Evolutionary conservation across 768 basidiomycete species (phyloP).

Genomic region (Lactarius quietus): DNA sequence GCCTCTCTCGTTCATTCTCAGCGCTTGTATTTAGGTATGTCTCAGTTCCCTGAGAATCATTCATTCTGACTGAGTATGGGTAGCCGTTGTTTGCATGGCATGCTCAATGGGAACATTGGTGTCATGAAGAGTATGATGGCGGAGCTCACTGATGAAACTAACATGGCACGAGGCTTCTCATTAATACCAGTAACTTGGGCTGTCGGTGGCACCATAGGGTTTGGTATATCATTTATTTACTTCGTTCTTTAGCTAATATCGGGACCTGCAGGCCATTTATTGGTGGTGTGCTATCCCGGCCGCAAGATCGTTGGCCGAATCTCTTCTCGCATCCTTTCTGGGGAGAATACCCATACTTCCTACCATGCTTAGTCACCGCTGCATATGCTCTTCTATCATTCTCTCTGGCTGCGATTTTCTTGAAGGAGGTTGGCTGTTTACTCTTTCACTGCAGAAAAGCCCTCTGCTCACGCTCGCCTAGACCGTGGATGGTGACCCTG

Average conservation of each 20-base stretch:
- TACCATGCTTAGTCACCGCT: constrained; percentile 25
- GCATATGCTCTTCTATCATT: constrained; percentile 2
- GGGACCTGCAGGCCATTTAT: constrained; percentile 24
- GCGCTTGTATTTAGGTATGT: constrained; percentile 31
- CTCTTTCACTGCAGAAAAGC: background rate
- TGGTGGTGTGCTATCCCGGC: constrained; percentile 28
- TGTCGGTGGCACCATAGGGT: constrained; percentile 11
- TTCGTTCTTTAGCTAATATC: background rate
- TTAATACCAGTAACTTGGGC: constrained; percentile 34
- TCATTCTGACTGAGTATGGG: constrained; percentile 60
- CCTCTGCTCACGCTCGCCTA: background rate
- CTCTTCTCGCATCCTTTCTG: constrained; percentile 26
- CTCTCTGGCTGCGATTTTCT: constrained; percentile 1
- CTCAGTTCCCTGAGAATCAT: background rate
- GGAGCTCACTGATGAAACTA: constrained; percentile 59
- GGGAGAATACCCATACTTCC: constrained; percentile 28
- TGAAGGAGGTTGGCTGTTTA: constrained; percentile 9
- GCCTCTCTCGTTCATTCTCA: constrained; percentile 35
- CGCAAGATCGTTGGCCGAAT: constrained; percentile 24
- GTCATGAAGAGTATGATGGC: constrained; percentile 41
- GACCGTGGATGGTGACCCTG: background rate
- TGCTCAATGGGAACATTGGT: constrained; percentile 9
- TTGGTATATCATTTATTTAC: background rate
- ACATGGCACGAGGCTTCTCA: constrained; percentile 42
- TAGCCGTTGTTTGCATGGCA: constrained; percentile 8